Percentiles rank a stretch among this genome's conserved stretches.
These are phyloP conservation scores for Coccinonectria pachysandricola DNA, from an alignment of 2,329 filamentous ascomycete species.

Conservation along the genomic window DNA sequence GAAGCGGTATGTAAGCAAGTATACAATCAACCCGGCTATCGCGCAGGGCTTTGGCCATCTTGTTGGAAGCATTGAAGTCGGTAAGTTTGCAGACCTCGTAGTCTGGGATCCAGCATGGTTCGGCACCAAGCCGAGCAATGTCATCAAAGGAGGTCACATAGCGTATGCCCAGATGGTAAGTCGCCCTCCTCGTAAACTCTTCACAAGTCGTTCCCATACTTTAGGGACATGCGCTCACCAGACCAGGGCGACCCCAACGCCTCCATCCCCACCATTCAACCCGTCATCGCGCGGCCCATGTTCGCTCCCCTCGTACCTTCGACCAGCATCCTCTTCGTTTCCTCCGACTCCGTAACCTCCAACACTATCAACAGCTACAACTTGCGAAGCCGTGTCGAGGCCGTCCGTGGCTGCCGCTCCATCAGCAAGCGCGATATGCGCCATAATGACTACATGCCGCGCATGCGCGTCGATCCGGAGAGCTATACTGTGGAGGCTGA, in stretches of 20 bases:
- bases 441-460: conserved; percentile 72
- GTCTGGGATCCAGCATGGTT: conserved; percentile 81
- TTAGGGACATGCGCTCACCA: too few relatives aligned
- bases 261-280: conserved; percentile 81
- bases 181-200: conserved; percentile 4
- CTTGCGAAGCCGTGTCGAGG: conserved; percentile 68
- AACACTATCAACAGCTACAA: conserved; percentile 63
- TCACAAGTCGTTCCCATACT: conserved; percentile 3
- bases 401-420: conserved; percentile 64
- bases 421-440: conserved; percentile 85
- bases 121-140: conserved; percentile 70
- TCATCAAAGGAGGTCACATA: conserved; percentile 85
- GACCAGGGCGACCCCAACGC: conserved; percentile 65
- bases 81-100: conserved; percentile 82
- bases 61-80: conserved; percentile 77
- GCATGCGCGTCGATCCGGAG: conserved; percentile 88
- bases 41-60: conserved; percentile 84
- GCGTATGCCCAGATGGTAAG: conserved; percentile 72
- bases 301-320: conserved; percentile 65
- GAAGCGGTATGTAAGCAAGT: conserved; percentile 89
- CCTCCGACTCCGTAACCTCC: conserved; percentile 54
- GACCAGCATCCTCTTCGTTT: conserved; percentile 76
- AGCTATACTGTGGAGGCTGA: conserved; percentile 82
- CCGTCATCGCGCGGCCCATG: conserved; percentile 75
- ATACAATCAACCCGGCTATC: conserved; percentile 88